Conservation (phyloP, 2,329 filamentous ascomycete species). For the Nakataea oryzae region DNA sequence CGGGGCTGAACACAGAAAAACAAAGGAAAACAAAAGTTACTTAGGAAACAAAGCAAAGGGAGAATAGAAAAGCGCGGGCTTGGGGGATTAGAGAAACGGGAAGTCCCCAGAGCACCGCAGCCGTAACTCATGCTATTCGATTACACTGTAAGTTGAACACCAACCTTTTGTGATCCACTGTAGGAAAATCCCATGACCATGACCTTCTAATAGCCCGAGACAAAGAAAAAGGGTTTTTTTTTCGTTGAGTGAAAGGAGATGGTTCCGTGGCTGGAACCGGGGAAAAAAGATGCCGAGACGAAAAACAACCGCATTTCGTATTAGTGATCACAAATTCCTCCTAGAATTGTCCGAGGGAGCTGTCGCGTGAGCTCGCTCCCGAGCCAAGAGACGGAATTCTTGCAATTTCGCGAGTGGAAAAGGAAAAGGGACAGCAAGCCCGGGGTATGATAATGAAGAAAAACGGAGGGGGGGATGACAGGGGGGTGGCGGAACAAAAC, state of each 20-base stretch:
- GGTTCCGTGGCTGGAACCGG: not conserved
- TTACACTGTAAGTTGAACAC: not conserved
- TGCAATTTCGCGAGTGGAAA: not conserved
- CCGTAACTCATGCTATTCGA: not conserved
- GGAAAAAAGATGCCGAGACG: not conserved
- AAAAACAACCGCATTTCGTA: not conserved
- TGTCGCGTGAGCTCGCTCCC: not conserved
- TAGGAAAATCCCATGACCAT: not conserved
- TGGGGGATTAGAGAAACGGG: not conserved
- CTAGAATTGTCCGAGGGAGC: too few relatives aligned
- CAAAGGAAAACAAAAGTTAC: not conserved
- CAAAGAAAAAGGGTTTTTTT: not conserved
- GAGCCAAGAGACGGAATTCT: not conserved
- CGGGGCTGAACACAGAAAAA: not conserved
- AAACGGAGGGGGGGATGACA: not conserved
- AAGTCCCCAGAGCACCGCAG: not conserved
- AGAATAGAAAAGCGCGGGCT: not conserved
- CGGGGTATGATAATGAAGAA: slow-evolving; percentile 2
- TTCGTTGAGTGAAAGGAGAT: not conserved
- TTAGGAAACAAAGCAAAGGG: not conserved
- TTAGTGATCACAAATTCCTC: not conserved
- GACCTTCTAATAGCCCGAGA: not conserved
- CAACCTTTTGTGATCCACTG: not conserved
- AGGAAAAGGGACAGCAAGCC: not conserved
- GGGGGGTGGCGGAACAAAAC: too few relatives aligned